Base-by-base conservation (phyloP, 2,329 filamentous ascomycete species). In the Fusarium austroafricanum region DNA sequence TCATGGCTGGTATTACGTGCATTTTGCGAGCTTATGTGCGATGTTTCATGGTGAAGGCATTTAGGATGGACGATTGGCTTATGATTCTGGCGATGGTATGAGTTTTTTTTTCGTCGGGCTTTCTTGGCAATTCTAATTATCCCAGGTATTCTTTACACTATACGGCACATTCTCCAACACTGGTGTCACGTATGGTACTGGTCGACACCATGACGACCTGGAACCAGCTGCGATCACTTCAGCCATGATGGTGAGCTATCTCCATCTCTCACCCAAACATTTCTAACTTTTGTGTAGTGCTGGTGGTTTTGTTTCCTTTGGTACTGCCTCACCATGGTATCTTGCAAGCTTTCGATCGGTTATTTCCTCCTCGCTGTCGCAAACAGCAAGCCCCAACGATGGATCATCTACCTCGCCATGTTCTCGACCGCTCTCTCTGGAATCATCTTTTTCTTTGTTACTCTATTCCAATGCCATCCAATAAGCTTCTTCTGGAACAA, bases 31-130 rank as follows among this genome's bases (percentile, higher is more conserved):
- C 70, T 20, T 80, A 76, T 64, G 77, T 79, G 15, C 76, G 79
- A 8, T 54, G 65, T 6, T 62, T 68, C 28, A 68, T 80, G 43
- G 73, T 79, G 31, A 76, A 73, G 45, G 74, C 73, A 3, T 80
- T 80, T 47, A 77, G 78, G 0, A 44, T 61, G 4, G 79, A 80
- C 39, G 79, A 80, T 69, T 79, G 75, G 75, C 57, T 79, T 11
- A 81, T 81, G 79, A 49, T 73, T 2, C 20, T 67, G 23, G 77
- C 78, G 9, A 67, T 71, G 55, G 76, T 78, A 72, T 67, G 44
- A 45, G 4, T 26, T 18, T 17, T 17, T 37, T 21, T 18, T 10
- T 42, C 17, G 8, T 42, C 31, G 10, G 21, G 17, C 15, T 37
- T 17, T 18, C 14, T 40, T 40, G 17, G 11, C n/a, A 18, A 23